Percentiles rank a stretch among this genome's conserved stretches.
These are phyloP conservation scores for Zelonia costaricensis DNA, from an alignment of 208 protist species.

Conservation along the genomic window DNA sequence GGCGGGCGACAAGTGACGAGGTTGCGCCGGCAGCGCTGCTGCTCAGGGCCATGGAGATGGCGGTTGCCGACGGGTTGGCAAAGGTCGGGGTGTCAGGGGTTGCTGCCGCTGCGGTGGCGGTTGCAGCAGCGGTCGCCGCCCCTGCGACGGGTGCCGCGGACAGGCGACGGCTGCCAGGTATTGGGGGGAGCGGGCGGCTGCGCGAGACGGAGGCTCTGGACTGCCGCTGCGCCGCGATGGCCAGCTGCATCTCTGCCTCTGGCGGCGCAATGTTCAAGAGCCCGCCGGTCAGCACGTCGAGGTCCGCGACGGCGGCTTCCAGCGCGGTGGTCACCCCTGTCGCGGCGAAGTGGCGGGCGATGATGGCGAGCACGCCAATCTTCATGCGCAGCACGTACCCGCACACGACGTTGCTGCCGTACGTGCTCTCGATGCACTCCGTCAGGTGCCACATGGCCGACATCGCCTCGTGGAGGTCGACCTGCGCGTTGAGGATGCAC, in stretches of 20 bases:
- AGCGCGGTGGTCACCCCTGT: slow-evolving; percentile 32
- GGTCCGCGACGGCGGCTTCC: slow-evolving; percentile 32
- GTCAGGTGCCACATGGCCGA: slow-evolving; percentile 37
- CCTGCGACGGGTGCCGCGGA: neutral
- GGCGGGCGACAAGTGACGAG: neutral
- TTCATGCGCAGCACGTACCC: slow-evolving; percentile 36
- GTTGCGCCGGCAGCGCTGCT: neutral
- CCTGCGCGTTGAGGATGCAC: slow-evolving; percentile 37
- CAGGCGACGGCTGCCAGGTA: too few species aligned
- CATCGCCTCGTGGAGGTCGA: slow-evolving; percentile 39
- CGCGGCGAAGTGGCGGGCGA: slow-evolving; percentile 34
- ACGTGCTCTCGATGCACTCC: slow-evolving; percentile 35
- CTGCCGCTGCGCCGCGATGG: too few species aligned
- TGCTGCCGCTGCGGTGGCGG: too few species aligned
- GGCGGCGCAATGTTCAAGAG: slow-evolving; percentile 21
- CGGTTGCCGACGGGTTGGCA: too few species aligned
- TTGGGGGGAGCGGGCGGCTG: too few species aligned
- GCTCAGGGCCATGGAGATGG: too few species aligned
- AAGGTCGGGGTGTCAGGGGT: too few species aligned
- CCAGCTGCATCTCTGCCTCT: too few species aligned
- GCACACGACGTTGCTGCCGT: slow-evolving; percentile 32
- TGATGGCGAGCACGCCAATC: slow-evolving; percentile 33
- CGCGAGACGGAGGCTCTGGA: too few species aligned
- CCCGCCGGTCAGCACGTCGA: slow-evolving; percentile 40
- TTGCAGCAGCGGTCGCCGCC: neutral